Percentiles rank a stretch among this genome's conserved stretches.
Evolutionary conservation across 306 rosid species (phyloP).

Genomic region (Geum urbanum): DNA sequence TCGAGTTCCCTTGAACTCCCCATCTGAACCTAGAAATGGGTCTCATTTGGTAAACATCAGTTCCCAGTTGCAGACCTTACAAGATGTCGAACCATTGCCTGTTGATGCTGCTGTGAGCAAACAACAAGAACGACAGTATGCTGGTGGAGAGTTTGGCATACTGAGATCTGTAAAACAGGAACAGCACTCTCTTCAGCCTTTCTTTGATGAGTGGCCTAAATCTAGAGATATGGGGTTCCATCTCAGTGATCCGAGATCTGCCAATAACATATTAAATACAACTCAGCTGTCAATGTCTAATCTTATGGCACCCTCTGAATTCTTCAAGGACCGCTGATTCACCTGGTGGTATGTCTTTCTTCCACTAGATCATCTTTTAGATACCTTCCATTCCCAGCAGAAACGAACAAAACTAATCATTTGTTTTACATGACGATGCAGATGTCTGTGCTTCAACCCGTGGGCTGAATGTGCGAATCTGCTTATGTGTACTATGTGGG

Average conservation of each 20-base stretch:
- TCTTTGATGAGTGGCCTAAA: constrained; percentile 57
- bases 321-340: constrained; percentile 23
- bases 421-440: constrained; percentile 16
- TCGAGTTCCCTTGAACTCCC: constrained; percentile 34
- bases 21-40: constrained; percentile 39
- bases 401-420: constrained; percentile 2
- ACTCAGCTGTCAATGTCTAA: constrained; percentile 44
- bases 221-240: constrained; percentile 43
- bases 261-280: constrained; percentile 35
- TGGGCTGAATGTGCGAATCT: constrained; percentile 8
- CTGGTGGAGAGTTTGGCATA: constrained; percentile 36
- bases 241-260: constrained; percentile 32
- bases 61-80: constrained; percentile 38
- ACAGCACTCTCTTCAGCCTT: constrained; percentile 45
- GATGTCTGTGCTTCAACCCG: constrained; percentile 22
- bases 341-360: not conserved
- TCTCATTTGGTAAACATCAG: constrained; percentile 35
- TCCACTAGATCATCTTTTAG: not conserved
- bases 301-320: constrained; percentile 29
- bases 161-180: constrained; percentile 43
- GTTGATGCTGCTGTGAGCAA: constrained; percentile 36
- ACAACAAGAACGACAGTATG: constrained; percentile 29
- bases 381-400: not conserved
- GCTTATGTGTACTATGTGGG: not conserved
- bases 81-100: constrained; percentile 36